phyloP scores from a whole-genome alignment of 2,329 filamentous ascomycete genomes.

The Colletotrichum horii region DNA sequence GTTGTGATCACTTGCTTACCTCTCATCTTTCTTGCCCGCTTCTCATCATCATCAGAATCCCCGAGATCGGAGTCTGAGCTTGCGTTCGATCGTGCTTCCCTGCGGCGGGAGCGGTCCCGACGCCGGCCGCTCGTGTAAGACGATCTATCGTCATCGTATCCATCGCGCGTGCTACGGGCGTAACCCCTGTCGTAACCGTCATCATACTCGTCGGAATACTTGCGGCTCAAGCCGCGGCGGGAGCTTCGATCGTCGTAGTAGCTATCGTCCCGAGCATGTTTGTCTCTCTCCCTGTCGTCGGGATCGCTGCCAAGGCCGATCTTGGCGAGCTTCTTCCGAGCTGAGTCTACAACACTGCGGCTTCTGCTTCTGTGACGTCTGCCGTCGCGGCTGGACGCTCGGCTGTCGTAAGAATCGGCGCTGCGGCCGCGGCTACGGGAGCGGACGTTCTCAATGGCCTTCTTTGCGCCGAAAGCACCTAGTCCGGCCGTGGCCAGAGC shows the following conservation, averaged over 20 bases:
- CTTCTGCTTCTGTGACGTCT: conserved; percentile 54
- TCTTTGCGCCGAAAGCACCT: conserved; percentile 67
- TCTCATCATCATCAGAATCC: conserved; percentile 63
- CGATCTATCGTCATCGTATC: conserved; percentile 52
- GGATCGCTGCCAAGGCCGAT: conserved; percentile 61
- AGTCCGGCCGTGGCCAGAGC: conserved; percentile 68
- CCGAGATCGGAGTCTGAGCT: conserved; percentile 60
- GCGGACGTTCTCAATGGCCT: conserved; percentile 52
- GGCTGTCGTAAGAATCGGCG: conserved; percentile 51
- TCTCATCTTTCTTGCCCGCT: conserved; percentile 60
- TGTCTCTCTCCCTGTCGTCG: conserved; percentile 41
- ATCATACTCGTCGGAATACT: conserved; percentile 52
- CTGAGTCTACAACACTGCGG: conserved; percentile 68
- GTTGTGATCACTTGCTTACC: conserved; percentile 66
- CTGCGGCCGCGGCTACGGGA: conserved; percentile 62
- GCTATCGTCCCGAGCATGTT: conserved; percentile 46
- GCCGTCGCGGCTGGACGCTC: conserved; percentile 11
- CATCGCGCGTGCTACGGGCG: conserved; percentile 40
- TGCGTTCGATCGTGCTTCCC: conserved; percentile 50
- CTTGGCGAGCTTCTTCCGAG: conserved; percentile 66
- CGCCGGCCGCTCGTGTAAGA: conserved; percentile 42
- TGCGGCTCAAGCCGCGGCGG: conserved; percentile 39
- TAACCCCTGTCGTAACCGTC: conserved; percentile 47
- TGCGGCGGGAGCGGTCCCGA: conserved; percentile 35
- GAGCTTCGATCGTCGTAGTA: conserved; percentile 43